Percentiles rank a stretch among this genome's conserved stretches.
These are phyloP conservation scores for Penicillium odoratum DNA, from an alignment of 495 filamentous ascomycete species.

Conservation along the genomic window DNA sequence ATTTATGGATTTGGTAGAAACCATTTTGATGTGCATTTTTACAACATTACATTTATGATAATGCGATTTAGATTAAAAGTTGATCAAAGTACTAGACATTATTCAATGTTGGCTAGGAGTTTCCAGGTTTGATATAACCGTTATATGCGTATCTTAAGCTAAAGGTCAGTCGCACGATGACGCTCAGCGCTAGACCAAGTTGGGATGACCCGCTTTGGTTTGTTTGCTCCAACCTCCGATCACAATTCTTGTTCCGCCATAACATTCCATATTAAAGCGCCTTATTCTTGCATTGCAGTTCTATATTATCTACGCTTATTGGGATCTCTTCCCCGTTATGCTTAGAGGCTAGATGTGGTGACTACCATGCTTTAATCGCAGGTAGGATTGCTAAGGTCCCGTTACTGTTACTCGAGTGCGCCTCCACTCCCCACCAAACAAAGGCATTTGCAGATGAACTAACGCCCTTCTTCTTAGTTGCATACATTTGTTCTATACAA, in stretches of 20 bases:
- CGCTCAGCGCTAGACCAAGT: conserved; percentile 23
- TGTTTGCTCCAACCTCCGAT: conserved; percentile 15
- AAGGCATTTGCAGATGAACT: neutral
- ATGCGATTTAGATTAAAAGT: neutral
- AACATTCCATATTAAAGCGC: conserved; percentile 14
- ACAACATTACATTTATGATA: conserved; percentile 11
- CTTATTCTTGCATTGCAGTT: conserved; percentile 13
- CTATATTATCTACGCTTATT: conserved; percentile 10
- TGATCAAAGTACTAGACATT: neutral
- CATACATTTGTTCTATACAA: conserved; percentile 9
- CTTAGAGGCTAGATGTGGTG: conserved; percentile 7
- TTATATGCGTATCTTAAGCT: neutral
- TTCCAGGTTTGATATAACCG: no score
- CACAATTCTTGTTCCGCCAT: neutral
- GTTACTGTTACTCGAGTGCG: conserved; percentile 9
- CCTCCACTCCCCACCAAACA: neutral
- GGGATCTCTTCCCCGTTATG: conserved; percentile 6
- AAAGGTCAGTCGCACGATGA: neutral
- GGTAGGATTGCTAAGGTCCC: conserved; percentile 3
- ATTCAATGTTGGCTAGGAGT: no score
- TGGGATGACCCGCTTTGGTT: conserved; percentile 30
- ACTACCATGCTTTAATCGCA: conserved; percentile 21
- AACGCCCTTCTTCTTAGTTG: conserved; percentile 1
- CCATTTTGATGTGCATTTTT: conserved; percentile 32
- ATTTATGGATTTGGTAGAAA: conserved; percentile 32